Conservation (phyloP, 1,284 basidiomycete species). For the Cutaneotrichosporon cavernicola region DNA sequence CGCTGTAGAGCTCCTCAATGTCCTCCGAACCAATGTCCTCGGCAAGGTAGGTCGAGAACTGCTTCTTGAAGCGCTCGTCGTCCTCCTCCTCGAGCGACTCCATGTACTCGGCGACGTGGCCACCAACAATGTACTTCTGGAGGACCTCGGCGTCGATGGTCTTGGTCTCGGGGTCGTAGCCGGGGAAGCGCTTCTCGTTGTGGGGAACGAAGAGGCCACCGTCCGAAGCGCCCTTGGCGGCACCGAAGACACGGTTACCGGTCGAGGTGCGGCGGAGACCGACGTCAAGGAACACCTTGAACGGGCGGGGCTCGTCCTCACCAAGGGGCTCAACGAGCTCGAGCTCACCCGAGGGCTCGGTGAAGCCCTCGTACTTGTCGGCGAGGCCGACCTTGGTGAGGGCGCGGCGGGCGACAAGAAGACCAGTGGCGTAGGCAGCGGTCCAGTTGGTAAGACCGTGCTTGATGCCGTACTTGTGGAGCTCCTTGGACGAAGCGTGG, state of each 20-base stretch:
- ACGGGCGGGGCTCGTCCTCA: slow-evolving; percentile 93
- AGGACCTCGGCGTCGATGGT: slow-evolving; percentile 90
- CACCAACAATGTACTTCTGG: slow-evolving; percentile 98
- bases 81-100: slow-evolving; percentile 99
- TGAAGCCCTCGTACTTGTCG: slow-evolving; percentile 97
- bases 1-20: slow-evolving; percentile 93
- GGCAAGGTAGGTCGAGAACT: slow-evolving; percentile 91
- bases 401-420: slow-evolving; percentile 91
- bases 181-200: slow-evolving; percentile 97
- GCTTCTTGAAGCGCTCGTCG: slow-evolving; percentile 99
- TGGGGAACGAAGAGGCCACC: slow-evolving; percentile 98
- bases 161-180: slow-evolving; percentile 93
- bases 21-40: slow-evolving; percentile 95
- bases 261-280: slow-evolving; percentile 98
- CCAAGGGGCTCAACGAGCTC: slow-evolving; percentile 77
- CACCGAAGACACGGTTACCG: slow-evolving; percentile 96
- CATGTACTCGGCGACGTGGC: slow-evolving; percentile 99
- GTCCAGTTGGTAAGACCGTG: slow-evolving; percentile 99
- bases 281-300: slow-evolving; percentile 98
- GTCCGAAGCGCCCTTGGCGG: slow-evolving; percentile 98
- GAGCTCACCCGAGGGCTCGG: slow-evolving; percentile 87
- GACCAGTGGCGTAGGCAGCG: slow-evolving; percentile 96
- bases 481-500: slow-evolving; percentile 84
- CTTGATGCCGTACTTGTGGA: slow-evolving; percentile 94
- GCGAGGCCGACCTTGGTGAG: slow-evolving; percentile 92